Evolutionary conservation across 257 asterid species (phyloP), one percentile per base, ranked within the genome.

Genomic region (Gardenia jasminoides): DNA sequence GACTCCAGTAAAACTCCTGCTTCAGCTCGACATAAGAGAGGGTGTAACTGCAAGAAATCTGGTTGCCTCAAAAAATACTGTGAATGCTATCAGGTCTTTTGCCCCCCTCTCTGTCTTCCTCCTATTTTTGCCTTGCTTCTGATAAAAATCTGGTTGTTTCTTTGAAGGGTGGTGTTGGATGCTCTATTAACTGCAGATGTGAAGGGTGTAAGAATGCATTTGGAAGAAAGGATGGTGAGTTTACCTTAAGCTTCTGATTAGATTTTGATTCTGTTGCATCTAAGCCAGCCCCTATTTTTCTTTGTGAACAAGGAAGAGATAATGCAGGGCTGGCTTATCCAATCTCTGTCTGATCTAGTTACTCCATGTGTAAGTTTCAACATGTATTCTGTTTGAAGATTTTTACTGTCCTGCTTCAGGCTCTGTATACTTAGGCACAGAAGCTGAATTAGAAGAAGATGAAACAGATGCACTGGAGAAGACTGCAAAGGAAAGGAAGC

Each of bases 41-140:
- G 99, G 83, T 95, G 99, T 90, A 95, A 95, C 90, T 95, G 99
- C 94, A 95, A 93, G 70, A 95, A 95, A 80, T 95, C 99, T 0
- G 96, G 96, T 30, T 95, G 99, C 89, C 87, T 95, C 76, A 95
- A 95, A 90, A 95, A 92, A 84, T 95, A 95, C 81, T 95, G 99
- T 26, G 99, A 95, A 91, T 95, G 99, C 91, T 95, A 90, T 91
- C 99, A 95, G 99, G 98, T 95, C 72, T 50, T 64, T 80, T 78
- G 72, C 71, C 31, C 76, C 67, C 58, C 72, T 79, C 30, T 41
- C 39, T 47, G 48, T 44, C 1, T 58, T n/a, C 39, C 47, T 15
- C 41, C 58, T 56, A 70, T 84, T 79, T 28, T 80, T 41, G n/a
- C 43, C 33, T 58, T 30, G 62, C 80, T 52, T 36, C 90, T 90